Conservation (phyloP, 2,329 filamentous ascomycete genomes). For the Trichoderma harzianum region DNA sequence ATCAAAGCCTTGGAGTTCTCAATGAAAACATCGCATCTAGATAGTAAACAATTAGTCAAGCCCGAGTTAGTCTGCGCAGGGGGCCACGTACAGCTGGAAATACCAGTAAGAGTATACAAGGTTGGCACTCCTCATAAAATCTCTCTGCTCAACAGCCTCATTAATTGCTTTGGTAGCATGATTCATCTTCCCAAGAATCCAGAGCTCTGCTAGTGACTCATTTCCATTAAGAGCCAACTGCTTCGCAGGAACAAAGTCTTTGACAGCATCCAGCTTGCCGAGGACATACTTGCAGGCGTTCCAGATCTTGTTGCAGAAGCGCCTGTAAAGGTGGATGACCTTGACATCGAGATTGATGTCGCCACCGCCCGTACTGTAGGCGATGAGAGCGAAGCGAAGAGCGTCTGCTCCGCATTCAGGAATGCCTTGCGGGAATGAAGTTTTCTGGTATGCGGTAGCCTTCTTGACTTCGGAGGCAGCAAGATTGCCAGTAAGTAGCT, state of each 20-base stretch:
- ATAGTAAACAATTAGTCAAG: background rate
- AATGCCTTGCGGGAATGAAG: background rate
- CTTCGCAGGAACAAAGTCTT: background rate
- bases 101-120: background rate
- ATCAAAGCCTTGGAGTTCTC: background rate
- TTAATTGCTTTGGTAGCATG: background rate
- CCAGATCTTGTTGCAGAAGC: background rate
- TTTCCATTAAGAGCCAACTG: background rate
- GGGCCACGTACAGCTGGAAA: background rate
- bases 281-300: background rate
- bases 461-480: background rate
- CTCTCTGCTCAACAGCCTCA: background rate
- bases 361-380: background rate
- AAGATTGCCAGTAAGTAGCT: background rate
- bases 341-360: background rate
- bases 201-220: background rate
- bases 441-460: background rate
- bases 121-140: background rate
- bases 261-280: background rate
- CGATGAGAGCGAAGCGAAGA: background rate
- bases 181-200: background rate
- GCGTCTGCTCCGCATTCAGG: background rate
- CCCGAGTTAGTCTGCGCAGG: background rate
- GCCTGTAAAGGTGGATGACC: background rate
- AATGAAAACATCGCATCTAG: background rate